These are phyloP conservation scores for Moesziomyces sp. DNA, from an alignment of 1,284 basidiomycete genomes.

Conservation along the genomic window DNA sequence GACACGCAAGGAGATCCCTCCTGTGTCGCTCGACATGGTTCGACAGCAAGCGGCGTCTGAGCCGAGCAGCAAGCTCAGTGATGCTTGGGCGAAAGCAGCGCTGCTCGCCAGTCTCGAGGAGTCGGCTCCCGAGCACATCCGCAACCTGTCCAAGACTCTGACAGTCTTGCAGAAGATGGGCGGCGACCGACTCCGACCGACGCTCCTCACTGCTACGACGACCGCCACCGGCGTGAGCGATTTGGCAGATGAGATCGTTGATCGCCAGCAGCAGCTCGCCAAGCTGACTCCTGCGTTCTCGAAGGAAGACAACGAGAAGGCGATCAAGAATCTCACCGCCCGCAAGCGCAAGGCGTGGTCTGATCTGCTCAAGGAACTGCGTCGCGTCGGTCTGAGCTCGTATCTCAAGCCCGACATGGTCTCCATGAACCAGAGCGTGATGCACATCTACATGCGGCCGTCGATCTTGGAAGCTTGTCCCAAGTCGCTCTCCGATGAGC, in stretches of 20 bases:
- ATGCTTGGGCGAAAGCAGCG: constrained; percentile 22
- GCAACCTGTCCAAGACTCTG: constrained; percentile 50
- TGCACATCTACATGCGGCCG: constrained; percentile 74
- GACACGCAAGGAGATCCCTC: constrained; percentile 45
- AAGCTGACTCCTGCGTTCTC: constrained; percentile 58
- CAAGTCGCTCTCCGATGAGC: constrained; percentile 65
- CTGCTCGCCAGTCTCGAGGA: constrained; percentile 16
- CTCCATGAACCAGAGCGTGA: constrained; percentile 75
- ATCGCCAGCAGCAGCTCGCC: constrained; percentile 74
- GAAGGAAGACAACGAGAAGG: constrained; percentile 73
- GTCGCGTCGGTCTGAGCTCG: constrained; percentile 77
- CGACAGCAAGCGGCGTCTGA: constrained; percentile 5
- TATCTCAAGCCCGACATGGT: constrained; percentile 74
- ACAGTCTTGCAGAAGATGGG: constrained; percentile 41
- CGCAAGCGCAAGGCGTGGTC: constrained; percentile 92
- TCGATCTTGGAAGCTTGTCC: constrained; percentile 47
- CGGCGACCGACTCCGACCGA: constrained; percentile 37
- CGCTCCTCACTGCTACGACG: constrained; percentile 17
- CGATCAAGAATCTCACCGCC: constrained; percentile 78
- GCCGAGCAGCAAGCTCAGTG: constrained; percentile 13
- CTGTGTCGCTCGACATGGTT: constrained; percentile 20
- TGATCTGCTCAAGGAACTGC: constrained; percentile 89
- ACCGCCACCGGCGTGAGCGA: constrained; percentile 71
- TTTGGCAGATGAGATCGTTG: constrained; percentile 80
- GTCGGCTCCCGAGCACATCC: constrained; percentile 37